Conservation (phyloP, 768 basidiomycete genomes). For the Pholiota microspora region DNA sequence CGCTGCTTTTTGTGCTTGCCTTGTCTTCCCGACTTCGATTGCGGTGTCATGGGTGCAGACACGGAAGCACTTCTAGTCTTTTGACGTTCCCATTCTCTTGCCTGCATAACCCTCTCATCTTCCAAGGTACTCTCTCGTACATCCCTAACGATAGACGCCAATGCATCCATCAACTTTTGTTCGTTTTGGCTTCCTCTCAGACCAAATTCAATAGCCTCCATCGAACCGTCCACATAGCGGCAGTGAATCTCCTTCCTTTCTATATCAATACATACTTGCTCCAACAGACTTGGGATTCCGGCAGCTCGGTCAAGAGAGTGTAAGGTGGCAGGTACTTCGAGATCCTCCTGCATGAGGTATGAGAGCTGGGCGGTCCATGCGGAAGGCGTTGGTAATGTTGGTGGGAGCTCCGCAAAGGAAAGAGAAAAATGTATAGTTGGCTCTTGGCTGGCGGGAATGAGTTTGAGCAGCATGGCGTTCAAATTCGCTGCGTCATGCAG, state of each 20-base stretch:
- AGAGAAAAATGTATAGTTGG: slow-evolving; percentile 61
- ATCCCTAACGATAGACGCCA: slow-evolving; percentile 51
- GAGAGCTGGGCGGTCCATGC: slow-evolving; percentile 58
- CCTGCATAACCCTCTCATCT: slow-evolving; percentile 33
- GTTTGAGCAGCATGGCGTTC: slow-evolving; percentile 54
- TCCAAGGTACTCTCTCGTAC: slow-evolving; percentile 49
- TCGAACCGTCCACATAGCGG: slow-evolving; percentile 55
- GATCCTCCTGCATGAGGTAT: slow-evolving; percentile 46
- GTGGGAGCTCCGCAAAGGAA: slow-evolving; percentile 50
- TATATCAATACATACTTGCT: slow-evolving; percentile 65
- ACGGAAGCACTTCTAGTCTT: slow-evolving; percentile 22
- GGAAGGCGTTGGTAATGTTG: slow-evolving; percentile 41
- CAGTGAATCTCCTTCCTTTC: slow-evolving; percentile 43
- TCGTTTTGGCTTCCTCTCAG: slow-evolving; percentile 12
- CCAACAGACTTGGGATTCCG: slow-evolving; percentile 51
- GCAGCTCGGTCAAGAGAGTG: slow-evolving; percentile 63
- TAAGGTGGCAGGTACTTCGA: slow-evolving; percentile 48
- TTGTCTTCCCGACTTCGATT: slow-evolving; percentile 24
- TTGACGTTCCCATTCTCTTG: slow-evolving; percentile 28
- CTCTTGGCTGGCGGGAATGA: slow-evolving; percentile 39
- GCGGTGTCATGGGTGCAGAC: slow-evolving; percentile 6
- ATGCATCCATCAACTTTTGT: slow-evolving; percentile 31
- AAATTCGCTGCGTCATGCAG: background rate
- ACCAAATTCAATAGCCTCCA: slow-evolving; percentile 44
- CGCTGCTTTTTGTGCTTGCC: slow-evolving; percentile 65